Conservation (phyloP, 2,329 filamentous ascomycete genomes). For the Neospermospora avenae region DNA sequence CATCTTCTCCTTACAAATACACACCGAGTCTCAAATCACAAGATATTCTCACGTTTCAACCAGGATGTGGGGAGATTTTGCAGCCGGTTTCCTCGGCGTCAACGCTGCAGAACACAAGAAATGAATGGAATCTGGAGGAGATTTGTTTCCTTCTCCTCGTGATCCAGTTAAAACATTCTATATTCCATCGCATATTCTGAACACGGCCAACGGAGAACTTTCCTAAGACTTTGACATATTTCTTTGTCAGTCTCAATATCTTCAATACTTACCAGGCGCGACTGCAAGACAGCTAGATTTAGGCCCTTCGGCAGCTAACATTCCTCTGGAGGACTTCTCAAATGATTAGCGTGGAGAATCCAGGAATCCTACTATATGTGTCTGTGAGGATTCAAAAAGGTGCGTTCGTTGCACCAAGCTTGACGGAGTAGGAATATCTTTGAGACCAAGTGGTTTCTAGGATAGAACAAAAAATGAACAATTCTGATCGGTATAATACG, state of each 20-base stretch:
- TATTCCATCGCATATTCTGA: not conserved
- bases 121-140: not conserved
- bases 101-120: not conserved
- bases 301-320: not conserved
- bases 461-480: too few species aligned
- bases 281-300: not conserved
- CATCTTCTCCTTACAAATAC: slow-evolving; percentile 3
- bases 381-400: not conserved
- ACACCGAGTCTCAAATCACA: slow-evolving; percentile 6
- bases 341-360: not conserved
- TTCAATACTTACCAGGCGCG: not conserved
- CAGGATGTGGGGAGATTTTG: not conserved
- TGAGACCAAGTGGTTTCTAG: too few species aligned
- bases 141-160: not conserved
- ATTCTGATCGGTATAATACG: too few species aligned
- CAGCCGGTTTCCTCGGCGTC: not conserved
- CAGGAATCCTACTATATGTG: not conserved
- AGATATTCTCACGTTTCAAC: slow-evolving; percentile 10
- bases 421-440: not conserved
- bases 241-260: not conserved
- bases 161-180: not conserved
- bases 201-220: not conserved
- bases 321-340: not conserved
- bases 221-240: not conserved
- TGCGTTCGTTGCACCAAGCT: not conserved